These are phyloP conservation scores for Colletotrichum sp. DNA, from an alignment of 2,329 filamentous ascomycete species.

Conservation along the genomic window DNA sequence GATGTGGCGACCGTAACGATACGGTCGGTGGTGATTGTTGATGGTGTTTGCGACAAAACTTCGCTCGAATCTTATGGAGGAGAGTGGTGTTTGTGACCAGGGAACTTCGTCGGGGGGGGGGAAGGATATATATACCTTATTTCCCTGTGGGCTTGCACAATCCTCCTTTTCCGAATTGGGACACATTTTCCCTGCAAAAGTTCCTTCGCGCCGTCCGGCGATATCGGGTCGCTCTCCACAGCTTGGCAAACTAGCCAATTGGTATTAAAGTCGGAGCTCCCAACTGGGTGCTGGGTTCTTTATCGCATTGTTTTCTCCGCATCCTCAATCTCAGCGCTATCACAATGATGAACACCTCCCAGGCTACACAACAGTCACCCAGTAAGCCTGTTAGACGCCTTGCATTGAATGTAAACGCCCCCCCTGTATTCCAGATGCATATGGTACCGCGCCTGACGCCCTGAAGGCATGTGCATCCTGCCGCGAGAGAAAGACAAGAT, in stretches of 20 bases:
- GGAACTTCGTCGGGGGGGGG: background rate
- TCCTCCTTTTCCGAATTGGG: background rate
- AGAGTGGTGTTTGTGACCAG: background rate
- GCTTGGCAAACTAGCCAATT: background rate
- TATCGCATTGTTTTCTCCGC: background rate
- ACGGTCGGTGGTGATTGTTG: background rate
- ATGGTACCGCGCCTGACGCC: background rate
- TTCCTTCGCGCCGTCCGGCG: background rate
- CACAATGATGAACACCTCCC: background rate
- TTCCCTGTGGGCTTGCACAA: background rate
- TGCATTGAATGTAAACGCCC: background rate
- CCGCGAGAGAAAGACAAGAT: background rate
- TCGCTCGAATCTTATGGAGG: background rate
- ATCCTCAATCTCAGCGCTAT: background rate
- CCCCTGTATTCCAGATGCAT: background rate
- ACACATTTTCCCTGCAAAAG: background rate
- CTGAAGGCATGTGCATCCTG: background rate
- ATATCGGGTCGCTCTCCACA: background rate
- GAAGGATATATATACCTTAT: background rate
- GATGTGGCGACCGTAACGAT: background rate
- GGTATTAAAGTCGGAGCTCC: background rate
- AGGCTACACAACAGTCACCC: background rate
- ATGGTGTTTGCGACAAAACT: background rate
- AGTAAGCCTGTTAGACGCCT: background rate
- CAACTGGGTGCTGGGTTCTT: background rate